A percentile compares a stretch with the other conserved stretches of the same genome.
Evolutionary conservation across 208 protist genomes (phyloP).

Genomic region (Acanthamoeba culbertsoni): DNA sequence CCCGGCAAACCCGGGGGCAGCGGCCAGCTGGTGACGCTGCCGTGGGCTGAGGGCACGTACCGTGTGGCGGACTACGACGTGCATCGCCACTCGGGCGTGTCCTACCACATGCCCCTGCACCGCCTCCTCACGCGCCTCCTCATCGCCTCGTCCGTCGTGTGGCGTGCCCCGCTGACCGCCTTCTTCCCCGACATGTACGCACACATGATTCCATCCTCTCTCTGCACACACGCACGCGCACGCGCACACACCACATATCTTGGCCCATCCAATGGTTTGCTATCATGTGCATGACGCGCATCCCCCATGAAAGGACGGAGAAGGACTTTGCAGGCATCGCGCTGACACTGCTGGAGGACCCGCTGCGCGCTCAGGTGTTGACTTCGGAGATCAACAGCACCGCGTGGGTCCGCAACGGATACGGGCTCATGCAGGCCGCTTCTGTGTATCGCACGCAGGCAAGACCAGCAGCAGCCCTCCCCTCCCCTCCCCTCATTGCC

Average conservation of each 20-base stretch:
- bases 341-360: neutral
- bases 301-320: neutral
- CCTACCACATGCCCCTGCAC: neutral
- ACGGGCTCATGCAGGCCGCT: neutral
- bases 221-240: neutral
- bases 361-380: neutral
- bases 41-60: neutral
- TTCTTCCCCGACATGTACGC: neutral
- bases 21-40: neutral
- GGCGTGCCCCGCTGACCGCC: neutral
- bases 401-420: conserved; percentile 13
- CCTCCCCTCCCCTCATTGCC: neutral
- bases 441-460: neutral
- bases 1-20: neutral
- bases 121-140: conserved; percentile 3
- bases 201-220: neutral
- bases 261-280: too few species aligned
- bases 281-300: too few species aligned
- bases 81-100: neutral
- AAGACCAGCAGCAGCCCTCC: neutral
- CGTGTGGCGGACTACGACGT: neutral
- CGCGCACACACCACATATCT: too few species aligned
- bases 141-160: neutral
- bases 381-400: neutral
- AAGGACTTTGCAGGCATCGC: neutral